These are phyloP conservation scores for Lichina pygmaea DNA, from an alignment of 495 filamentous ascomycete genomes.

Conservation along the genomic window DNA sequence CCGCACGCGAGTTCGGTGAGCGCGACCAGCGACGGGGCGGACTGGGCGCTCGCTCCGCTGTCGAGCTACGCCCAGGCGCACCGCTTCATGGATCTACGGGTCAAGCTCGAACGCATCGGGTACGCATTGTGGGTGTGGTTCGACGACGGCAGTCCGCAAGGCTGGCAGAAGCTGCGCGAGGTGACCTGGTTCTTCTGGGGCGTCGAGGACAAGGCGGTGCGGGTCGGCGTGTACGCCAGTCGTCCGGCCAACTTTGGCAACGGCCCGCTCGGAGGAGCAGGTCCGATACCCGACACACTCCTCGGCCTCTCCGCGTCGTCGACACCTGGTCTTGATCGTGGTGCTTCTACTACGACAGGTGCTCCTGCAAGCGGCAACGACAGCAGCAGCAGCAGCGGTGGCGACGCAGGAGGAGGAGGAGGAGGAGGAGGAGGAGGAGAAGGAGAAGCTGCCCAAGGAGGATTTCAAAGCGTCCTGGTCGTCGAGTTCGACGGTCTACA, in stretches of 20 bases:
- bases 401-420: conserved; percentile 21
- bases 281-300: not conserved
- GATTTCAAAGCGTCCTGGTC: conserved; percentile 14
- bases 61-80: conserved; percentile 9
- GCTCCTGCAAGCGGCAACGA: no score
- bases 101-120: conserved; percentile 31
- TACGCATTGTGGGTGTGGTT: conserved; percentile 30
- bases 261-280: not conserved
- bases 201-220: conserved; percentile 28
- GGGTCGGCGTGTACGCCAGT: conserved; percentile 29
- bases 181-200: conserved; percentile 35
- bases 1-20: conserved; percentile 26
- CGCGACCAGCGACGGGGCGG: conserved; percentile 27
- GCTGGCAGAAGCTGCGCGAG: conserved; percentile 30
- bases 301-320: conserved; percentile 7
- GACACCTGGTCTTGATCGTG: conserved; percentile 1
- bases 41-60: conserved; percentile 27
- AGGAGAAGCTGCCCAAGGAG: conserved; percentile 1
- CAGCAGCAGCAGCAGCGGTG: conserved; percentile 5
- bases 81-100: conserved; percentile 14
- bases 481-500: conserved; percentile 31
- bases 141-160: conserved; percentile 16
- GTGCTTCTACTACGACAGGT: not conserved
- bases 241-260: conserved; percentile 17
- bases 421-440: conserved; percentile 7